phyloP scores from a whole-genome alignment of 2,329 filamentous ascomycete genomes.

The Stenocarpella maydis region DNA sequence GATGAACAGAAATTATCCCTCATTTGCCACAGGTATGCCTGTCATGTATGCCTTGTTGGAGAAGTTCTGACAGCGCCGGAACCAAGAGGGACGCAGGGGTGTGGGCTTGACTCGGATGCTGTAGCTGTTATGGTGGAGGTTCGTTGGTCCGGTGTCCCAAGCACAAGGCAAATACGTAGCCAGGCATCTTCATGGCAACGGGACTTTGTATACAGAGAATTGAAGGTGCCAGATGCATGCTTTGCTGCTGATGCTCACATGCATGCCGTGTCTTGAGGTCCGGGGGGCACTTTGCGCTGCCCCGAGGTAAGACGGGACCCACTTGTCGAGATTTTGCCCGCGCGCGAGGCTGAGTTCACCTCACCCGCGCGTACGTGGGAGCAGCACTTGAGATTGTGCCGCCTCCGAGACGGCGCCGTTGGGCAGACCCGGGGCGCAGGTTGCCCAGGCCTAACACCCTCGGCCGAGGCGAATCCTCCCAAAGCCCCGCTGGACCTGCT shows the following conservation, averaged over 20 bases:
- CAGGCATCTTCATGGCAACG: background rate
- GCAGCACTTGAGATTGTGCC: background rate
- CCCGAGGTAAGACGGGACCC: conserved; percentile 25
- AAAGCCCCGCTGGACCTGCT: conserved; percentile 66
- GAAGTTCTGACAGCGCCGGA: background rate
- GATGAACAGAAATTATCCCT: conserved; percentile 39
- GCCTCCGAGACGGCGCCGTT: background rate
- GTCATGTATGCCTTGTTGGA: background rate
- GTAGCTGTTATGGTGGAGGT: no score
- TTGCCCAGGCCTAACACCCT: conserved; percentile 33
- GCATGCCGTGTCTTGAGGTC: background rate
- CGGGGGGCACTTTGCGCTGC: conserved; percentile 14
- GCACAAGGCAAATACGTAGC: no score
- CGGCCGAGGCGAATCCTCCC: conserved; percentile 48
- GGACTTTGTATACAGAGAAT: conserved; percentile 5
- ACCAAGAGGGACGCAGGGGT: conserved; percentile 36
- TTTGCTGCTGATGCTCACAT: background rate
- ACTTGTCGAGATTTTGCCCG: conserved; percentile 32
- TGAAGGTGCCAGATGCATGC: background rate
- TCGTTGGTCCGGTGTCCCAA: no score
- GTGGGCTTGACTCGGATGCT: conserved; percentile 46
- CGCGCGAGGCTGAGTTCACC: background rate
- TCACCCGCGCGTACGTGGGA: background rate
- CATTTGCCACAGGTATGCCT: background rate
- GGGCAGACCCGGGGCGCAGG: background rate